Base-by-base conservation (phyloP, 345 rosid species). In the Pistacia vera region DNA sequence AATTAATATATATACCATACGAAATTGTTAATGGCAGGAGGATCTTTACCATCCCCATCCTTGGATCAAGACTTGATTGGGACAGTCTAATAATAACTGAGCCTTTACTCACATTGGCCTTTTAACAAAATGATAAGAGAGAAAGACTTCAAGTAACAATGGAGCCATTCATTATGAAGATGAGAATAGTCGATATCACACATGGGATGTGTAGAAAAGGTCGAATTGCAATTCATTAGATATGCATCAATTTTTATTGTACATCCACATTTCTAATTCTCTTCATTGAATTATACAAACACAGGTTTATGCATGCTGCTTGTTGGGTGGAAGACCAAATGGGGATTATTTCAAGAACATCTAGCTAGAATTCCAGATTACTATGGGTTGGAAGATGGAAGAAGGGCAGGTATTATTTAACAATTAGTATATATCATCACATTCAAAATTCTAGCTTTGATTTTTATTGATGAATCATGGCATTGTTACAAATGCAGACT, bases 261-360 rank as follows among this genome's bases (percentile, higher is more conserved):
- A 5, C 7, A 41, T 41, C 7, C 44, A 41, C 6, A 41, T 41
- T 4, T 41, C 44, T 41, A 41, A 41, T 41, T 41, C 44, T 41
- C 6, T 41, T 41, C 7, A 41, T 68, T 12, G 17, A 30, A 56
- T 54, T 14, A 22, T 13, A 30, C 4, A 14, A 63, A 22, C 62
- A 52, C 64, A 86, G 87, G 77, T 46, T 22, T 86, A 48, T 82
- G 82, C 62, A 83, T 83, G 84, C 87, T 88, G 77, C 83, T n/a
- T 88, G 91, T 10, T 88, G 89, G 89, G 87, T 85, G 0, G 89
- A 87, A 77, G 84, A 87, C 88, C 90, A 2, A 60, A 85, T 9
- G 79, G 48, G 68, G 72, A 73, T 75, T 75, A 16, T 87, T 83
- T 70, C 81, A 84, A 85, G 44, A 86, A 85, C 91, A 88, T 68